These are phyloP conservation scores for Solanum chilense DNA, from an alignment of 257 asterid genomes.

Conservation along the genomic window DNA sequence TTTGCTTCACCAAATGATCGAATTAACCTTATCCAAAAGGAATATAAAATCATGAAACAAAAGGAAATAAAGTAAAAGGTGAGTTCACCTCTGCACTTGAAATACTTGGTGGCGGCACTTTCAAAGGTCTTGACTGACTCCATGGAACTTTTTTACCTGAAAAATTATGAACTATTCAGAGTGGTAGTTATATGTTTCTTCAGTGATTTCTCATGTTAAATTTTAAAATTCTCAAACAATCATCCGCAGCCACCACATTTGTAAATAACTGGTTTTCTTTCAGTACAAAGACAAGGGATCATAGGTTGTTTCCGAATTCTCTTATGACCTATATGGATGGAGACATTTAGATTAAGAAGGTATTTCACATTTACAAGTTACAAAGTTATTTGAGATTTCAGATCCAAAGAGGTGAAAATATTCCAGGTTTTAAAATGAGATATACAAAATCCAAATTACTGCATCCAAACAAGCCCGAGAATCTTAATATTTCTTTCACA, in stretches of 20 bases:
- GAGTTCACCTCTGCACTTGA: constrained; percentile 53
- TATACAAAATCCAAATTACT: background rate
- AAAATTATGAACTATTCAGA: constrained; percentile 8
- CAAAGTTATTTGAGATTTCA: background rate
- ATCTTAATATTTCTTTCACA: background rate
- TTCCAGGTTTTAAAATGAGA: background rate
- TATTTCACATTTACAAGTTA: background rate
- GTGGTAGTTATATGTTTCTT: background rate
- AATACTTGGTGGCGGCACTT: constrained; percentile 33
- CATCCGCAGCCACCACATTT: background rate
- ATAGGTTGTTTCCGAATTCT: background rate
- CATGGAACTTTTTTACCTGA: constrained; percentile 55
- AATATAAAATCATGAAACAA: background rate
- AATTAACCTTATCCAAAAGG: background rate
- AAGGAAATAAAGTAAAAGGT: background rate
- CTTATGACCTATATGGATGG: background rate
- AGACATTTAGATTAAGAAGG: background rate
- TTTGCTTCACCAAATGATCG: background rate
- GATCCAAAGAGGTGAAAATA: background rate
- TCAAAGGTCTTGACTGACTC: constrained; percentile 62
- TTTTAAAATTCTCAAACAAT: background rate
- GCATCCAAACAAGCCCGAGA: background rate
- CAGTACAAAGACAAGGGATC: background rate
- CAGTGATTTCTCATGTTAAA: background rate
- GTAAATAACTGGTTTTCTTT: background rate